Percentiles rank a stretch among this genome's conserved stretches.
Evolutionary conservation across 306 rosid genomes (phyloP).

Genomic region (Gynostemma pentaphyllum): DNA sequence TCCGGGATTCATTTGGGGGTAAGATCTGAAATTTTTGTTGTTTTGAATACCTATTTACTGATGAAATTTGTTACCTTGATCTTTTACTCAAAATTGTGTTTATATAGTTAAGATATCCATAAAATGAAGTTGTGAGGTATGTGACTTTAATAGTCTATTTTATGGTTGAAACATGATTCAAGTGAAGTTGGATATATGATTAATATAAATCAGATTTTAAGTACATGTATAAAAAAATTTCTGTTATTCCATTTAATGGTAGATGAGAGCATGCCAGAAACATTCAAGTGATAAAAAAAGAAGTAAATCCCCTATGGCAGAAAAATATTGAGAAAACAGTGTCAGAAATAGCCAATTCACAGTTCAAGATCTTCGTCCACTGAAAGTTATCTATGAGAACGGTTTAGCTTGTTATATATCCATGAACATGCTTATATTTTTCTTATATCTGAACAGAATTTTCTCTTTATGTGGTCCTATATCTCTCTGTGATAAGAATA

Average conservation of each 20-base stretch:
- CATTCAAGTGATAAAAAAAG: background rate
- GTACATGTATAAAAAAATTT: background rate
- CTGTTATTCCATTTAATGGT: too few species aligned
- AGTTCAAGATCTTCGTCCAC: too few species aligned
- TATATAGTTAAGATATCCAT: background rate
- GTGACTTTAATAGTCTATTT: background rate
- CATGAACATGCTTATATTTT: background rate
- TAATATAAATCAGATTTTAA: background rate
- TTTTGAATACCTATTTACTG: background rate
- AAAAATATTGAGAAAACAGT: too few species aligned
- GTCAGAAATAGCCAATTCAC: too few species aligned
- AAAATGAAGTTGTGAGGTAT: background rate
- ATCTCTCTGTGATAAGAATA: background rate
- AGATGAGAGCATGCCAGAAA: background rate
- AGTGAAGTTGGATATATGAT: background rate
- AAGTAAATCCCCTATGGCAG: background rate
- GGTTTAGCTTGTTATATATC: too few species aligned
- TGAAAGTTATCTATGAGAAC: too few species aligned
- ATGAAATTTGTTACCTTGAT: background rate
- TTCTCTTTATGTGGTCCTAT: background rate
- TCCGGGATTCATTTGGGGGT: conserved; percentile 98
- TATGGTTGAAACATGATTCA: background rate
- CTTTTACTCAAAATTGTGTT: background rate
- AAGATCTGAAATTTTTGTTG: conserved; percentile 12
- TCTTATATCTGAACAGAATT: background rate